Conservation (phyloP, 768 basidiomycete species). For the Amanita rubescens region DNA sequence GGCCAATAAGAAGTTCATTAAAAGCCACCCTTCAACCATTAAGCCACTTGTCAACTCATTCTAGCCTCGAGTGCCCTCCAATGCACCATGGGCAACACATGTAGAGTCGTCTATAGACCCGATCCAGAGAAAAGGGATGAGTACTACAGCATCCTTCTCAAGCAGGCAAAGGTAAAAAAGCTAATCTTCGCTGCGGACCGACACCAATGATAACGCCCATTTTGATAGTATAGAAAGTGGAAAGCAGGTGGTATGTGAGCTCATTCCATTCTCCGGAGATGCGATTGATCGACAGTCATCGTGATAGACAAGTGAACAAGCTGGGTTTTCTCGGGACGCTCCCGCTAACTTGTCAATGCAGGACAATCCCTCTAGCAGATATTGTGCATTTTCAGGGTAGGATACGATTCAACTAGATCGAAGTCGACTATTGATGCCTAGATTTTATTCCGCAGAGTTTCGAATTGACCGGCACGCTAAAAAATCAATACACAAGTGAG, state of each 20-base stretch:
- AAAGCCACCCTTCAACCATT: background rate
- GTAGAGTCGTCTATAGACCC: constrained; percentile 77
- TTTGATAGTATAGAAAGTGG: constrained; percentile 65
- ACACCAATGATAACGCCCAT: background rate
- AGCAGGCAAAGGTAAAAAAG: constrained; percentile 49
- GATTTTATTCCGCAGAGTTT: constrained; percentile 44
- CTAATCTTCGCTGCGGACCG: background rate
- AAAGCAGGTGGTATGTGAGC: constrained; percentile 60
- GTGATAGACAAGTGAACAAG: constrained; percentile 70
- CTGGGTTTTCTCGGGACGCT: background rate
- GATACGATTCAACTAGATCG: constrained; percentile 18
- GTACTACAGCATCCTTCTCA: constrained; percentile 55
- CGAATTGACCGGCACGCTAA: constrained; percentile 63
- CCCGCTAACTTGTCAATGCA: constrained; percentile 20
- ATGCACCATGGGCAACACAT: constrained; percentile 43
- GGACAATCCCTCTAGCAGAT: constrained; percentile 61
- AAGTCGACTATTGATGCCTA: background rate
- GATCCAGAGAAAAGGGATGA: constrained; percentile 65
- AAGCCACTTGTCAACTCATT: background rate
- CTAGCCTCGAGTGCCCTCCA: background rate
- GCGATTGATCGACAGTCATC: constrained; percentile 13
- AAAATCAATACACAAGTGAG: constrained; percentile 68
- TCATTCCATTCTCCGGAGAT: constrained; percentile 12
- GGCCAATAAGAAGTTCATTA: too few relatives aligned
- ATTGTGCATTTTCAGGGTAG: constrained; percentile 85